A percentile compares a stretch with the other conserved stretches of the same genome.
Evolutionary conservation across 108 stramenopile genomes (phyloP).

Genomic region (Skeletonema grethae): DNA sequence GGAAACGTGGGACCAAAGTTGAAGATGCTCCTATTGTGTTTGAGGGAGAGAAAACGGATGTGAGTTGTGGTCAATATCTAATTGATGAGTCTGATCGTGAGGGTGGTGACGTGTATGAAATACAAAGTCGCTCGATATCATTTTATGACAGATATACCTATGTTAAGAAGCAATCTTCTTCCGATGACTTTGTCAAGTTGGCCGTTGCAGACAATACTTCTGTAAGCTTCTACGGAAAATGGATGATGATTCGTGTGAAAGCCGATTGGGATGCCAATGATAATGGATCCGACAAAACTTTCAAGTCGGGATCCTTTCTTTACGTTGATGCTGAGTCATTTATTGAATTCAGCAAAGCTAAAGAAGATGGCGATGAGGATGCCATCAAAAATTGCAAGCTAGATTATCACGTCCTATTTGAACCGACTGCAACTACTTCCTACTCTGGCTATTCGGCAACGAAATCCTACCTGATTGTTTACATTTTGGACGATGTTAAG

Average conservation of each 20-base stretch:
- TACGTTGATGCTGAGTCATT: slow-evolving; percentile 62
- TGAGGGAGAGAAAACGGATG: slow-evolving; percentile 88
- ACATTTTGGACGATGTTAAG: slow-evolving; percentile 83
- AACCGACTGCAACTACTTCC: slow-evolving; percentile 74
- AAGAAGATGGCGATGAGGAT: slow-evolving; percentile 45
- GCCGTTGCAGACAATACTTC: slow-evolving; percentile 75
- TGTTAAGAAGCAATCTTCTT: slow-evolving; percentile 48
- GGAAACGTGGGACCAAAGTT: slow-evolving; percentile 87
- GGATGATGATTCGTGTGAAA: slow-evolving; percentile 72
- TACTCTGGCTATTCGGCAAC: slow-evolving; percentile 70
- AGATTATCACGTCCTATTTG: slow-evolving; percentile 75
- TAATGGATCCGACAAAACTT: slow-evolving; percentile 48
- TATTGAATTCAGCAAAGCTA: slow-evolving; percentile 58
- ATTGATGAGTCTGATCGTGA: slow-evolving; percentile 68
- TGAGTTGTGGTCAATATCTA: slow-evolving; percentile 72
- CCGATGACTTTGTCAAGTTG: slow-evolving; percentile 63
- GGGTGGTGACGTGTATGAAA: slow-evolving; percentile 74
- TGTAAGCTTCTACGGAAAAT: slow-evolving; percentile 59
- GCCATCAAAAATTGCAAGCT: slow-evolving; percentile 23
- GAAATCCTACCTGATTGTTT: slow-evolving; percentile 82
- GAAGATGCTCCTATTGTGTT: slow-evolving; percentile 85
- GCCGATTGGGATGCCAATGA: slow-evolving; percentile 79
- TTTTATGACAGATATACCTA: slow-evolving; percentile 84
- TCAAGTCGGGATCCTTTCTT: slow-evolving; percentile 72
- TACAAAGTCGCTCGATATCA: slow-evolving; percentile 65